Conservation (phyloP, 1,284 basidiomycete species). For the Wallemia ichthyophaga region DNA sequence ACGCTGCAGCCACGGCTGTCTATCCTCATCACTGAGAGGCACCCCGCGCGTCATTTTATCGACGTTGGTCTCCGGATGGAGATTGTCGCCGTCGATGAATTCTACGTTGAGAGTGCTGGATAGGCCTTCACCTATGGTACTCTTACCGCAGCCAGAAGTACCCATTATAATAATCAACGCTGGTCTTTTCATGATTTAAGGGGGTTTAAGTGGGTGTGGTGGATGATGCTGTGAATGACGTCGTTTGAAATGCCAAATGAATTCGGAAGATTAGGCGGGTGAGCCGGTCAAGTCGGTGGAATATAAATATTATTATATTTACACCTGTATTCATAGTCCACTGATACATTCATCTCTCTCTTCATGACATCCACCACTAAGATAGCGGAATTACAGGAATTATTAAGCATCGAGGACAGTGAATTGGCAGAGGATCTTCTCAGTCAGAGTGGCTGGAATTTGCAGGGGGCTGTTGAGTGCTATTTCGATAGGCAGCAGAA, state of each 20-base stretch:
- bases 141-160: slow-evolving; percentile 32
- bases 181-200: neutral
- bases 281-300: too few species aligned
- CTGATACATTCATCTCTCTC: too few species aligned
- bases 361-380: neutral
- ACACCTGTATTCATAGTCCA: too few species aligned
- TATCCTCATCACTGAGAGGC: slow-evolving; percentile 53
- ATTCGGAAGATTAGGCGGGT: too few species aligned
- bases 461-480: neutral
- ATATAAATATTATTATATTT: too few species aligned
- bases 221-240: too few species aligned
- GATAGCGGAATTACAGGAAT: neutral
- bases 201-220: too few species aligned
- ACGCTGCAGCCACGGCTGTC: slow-evolving; percentile 51
- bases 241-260: too few species aligned
- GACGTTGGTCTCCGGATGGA: slow-evolving; percentile 54
- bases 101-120: slow-evolving; percentile 30
- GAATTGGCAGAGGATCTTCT: neutral
- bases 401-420: neutral
- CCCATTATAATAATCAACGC: slow-evolving; percentile 3
- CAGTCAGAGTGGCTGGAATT: too few species aligned
- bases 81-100: slow-evolving; percentile 66
- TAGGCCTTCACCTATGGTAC: slow-evolving; percentile 42
- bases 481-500: neutral
- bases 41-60: slow-evolving; percentile 57